Conservation (phyloP, 345 rosid genomes). For the Fremontodendron californicum region DNA sequence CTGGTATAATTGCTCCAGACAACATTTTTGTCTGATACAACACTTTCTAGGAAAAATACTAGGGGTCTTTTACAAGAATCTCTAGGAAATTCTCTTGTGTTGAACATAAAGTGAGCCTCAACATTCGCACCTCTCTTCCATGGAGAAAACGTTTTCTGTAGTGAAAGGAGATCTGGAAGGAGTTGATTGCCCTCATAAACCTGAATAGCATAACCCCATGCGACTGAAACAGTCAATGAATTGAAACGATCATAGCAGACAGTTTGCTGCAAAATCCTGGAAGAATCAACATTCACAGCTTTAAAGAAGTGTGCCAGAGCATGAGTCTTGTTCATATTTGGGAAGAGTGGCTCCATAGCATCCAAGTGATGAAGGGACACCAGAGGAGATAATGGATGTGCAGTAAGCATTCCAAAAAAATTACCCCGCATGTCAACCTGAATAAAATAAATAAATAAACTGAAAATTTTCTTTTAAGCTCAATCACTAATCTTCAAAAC, state of each 20-base stretch:
- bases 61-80: conserved; percentile 64
- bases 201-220: conserved; percentile 91
- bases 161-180: conserved; percentile 67
- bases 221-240: conserved; percentile 60
- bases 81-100: conserved; percentile 63
- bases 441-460: conserved; percentile 4
- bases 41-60: conserved; percentile 56
- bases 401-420: conserved; percentile 69
- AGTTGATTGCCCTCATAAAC: conserved; percentile 64
- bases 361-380: conserved; percentile 92
- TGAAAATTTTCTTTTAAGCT: neutral
- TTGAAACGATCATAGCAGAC: conserved; percentile 12
- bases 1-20: conserved; percentile 56
- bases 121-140: conserved; percentile 66
- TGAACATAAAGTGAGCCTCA: conserved; percentile 51
- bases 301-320: conserved; percentile 53
- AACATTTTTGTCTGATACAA: conserved; percentile 40
- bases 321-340: conserved; percentile 47
- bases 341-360: conserved; percentile 73
- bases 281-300: conserved; percentile 59
- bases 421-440: conserved; percentile 87
- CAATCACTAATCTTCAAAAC: neutral
- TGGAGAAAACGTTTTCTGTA: conserved; percentile 62
- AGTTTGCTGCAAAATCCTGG: conserved; percentile 76
- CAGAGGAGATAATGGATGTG: conserved; percentile 78